Percentiles rank a stretch among this genome's conserved stretches.
These are phyloP conservation scores for Ophiostoma fasciatum DNA, from an alignment of 2,329 filamentous ascomycete genomes.

Conservation along the genomic window DNA sequence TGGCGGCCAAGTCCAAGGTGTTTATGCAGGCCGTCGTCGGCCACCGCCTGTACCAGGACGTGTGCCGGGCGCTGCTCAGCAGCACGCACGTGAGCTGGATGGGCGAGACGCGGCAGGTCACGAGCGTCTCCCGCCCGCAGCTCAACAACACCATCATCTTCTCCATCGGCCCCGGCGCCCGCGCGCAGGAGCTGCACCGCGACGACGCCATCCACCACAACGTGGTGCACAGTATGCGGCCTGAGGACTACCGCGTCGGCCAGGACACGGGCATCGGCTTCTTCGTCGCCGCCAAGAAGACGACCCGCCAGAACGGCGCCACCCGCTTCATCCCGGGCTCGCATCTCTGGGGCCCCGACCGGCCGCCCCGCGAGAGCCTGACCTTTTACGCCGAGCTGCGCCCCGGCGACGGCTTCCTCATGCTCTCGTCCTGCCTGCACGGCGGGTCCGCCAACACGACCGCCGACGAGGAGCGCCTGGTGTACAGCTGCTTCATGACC, in stretches of 20 bases:
- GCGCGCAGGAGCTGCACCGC: conserved; percentile 13
- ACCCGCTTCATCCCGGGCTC: conserved; percentile 22
- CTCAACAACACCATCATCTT: conserved; percentile 19
- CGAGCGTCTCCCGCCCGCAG: conserved; percentile 9
- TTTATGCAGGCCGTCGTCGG: conserved; percentile 1
- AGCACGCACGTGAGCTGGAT: conserved; percentile 1
- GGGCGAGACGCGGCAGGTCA: conserved; percentile 1
- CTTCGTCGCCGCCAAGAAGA: conserved; percentile 20
- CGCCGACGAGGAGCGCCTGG: conserved; percentile 7
- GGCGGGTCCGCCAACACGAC: conserved; percentile 16
- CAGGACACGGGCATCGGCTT: conserved; percentile 17
- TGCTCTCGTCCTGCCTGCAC: conserved; percentile 15
- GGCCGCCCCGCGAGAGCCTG: conserved; percentile 11
- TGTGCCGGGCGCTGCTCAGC: not conserved
- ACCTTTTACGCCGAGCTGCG: conserved; percentile 12
- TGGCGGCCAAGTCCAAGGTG: conserved; percentile 1
- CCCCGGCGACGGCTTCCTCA: conserved; percentile 13
- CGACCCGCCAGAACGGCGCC: conserved; percentile 19
- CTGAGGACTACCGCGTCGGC: conserved; percentile 8
- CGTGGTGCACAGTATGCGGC: not conserved
- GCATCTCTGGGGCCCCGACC: conserved; percentile 18
- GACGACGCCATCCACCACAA: conserved; percentile 16
- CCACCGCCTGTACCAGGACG: conserved; percentile 2
- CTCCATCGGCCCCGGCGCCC: conserved; percentile 12
- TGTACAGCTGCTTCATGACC: conserved; percentile 6